Percentiles rank a stretch among this genome's conserved stretches.
Evolutionary conservation across 306 rosid genomes (phyloP).

Genomic region (Castanea crenata): DNA sequence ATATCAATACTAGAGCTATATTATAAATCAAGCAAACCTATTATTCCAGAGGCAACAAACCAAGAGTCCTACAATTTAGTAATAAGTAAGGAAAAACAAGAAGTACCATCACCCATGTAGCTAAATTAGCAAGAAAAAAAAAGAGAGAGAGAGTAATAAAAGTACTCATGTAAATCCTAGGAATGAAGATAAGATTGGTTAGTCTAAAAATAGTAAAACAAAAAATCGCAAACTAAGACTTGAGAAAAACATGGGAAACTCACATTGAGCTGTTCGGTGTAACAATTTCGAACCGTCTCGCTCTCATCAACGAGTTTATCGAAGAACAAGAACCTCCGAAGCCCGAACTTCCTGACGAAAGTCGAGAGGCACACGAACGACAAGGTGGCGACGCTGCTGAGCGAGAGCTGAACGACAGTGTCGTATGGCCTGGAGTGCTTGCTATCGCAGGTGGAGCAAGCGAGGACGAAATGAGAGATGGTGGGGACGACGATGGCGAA

Average conservation of each 20-base stretch:
- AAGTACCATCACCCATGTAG: no score
- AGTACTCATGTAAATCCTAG: neutral
- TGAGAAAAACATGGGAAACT: constrained; percentile 14
- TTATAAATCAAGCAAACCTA: no score
- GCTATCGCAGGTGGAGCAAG: constrained; percentile 64
- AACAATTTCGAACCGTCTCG: constrained; percentile 60
- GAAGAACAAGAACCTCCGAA: constrained; percentile 73
- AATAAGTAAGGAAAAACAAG: no score
- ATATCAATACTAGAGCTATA: no score
- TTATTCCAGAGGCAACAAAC: no score
- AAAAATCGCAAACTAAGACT: neutral
- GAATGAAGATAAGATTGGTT: neutral
- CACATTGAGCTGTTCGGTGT: constrained; percentile 69
- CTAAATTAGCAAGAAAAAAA: no score
- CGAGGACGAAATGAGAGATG: constrained; percentile 57
- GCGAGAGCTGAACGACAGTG: constrained; percentile 66
- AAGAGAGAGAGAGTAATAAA: no score
- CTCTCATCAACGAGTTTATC: constrained; percentile 84
- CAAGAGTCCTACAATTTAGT: no score
- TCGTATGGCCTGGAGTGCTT: constrained; percentile 69
- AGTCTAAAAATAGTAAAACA: neutral
- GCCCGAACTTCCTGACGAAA: constrained; percentile 59
- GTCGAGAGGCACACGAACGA: constrained; percentile 68
- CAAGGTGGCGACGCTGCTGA: constrained; percentile 55
- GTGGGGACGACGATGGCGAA: constrained; percentile 60